Base-by-base conservation (phyloP, 441 rosid genomes). In the Erysimum pusillum region DNA sequence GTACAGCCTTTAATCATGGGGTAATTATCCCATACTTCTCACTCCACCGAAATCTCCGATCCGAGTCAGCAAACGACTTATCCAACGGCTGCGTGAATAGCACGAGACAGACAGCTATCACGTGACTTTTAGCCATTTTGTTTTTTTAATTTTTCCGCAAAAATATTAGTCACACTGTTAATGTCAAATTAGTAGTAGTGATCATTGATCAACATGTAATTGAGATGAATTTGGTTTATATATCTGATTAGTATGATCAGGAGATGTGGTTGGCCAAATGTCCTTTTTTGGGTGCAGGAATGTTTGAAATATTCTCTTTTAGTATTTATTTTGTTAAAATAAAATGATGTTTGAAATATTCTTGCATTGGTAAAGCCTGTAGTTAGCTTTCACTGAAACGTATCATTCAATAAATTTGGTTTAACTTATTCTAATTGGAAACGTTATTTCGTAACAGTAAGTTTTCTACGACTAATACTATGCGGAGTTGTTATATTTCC, bases 1-100 rank as follows among this genome's bases (percentile, higher is more conserved):
- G 82, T 73, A 79, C 79, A 79, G 75, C 67, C 59, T 75, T 79
- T 64, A 79, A 57, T 69, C 41, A 49, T 53, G 52, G 6, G 69
- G 69, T 69, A 20, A 11, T 75, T 34, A 75, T 79, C 69, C 1
- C 9, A 36, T 75, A n/a, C 79, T 48, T 49, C 52, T 22, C 79
- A 79, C 18, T n/a, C 67, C 73, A 74, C 79, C 62, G 41, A 25
- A 61, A 62, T 54, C 49, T 31, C n/a, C 17, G 12, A 58, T 66
- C 58, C 44, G 2, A 64, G 45, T 77, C 74, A 78, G 58, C 78
- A 44, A 13, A n/a, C 9, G 70, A 67, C 65, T 61, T 73, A 73
- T 78, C 78, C 66, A 78, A 68, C 75, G 81, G 75, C 71, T 76
- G 59, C 15, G 32, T 14, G 9, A 6, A 17, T n/a, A 38, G 54